Evolutionary conservation across 495 filamentous ascomycete species (phyloP).

Genomic region (Pseudevernia furfuracea): DNA sequence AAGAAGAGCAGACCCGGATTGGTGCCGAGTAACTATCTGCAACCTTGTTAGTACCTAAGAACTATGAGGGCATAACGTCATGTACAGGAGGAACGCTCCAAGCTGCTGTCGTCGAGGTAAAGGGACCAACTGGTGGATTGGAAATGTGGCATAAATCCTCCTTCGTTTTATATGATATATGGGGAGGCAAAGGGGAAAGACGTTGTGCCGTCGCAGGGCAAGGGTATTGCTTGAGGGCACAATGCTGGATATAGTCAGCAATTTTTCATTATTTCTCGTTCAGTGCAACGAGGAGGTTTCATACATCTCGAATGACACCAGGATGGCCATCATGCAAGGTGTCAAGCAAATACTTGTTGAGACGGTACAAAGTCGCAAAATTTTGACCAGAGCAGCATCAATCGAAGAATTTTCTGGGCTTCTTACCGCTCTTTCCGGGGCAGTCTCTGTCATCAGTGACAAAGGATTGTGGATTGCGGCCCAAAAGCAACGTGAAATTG

Average conservation of each 20-base stretch:
- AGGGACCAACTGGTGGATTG: neutral
- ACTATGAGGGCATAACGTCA: neutral
- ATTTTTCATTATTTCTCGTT: neutral
- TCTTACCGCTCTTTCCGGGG: neutral
- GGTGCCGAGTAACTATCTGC: constrained; percentile 96
- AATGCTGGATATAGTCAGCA: neutral
- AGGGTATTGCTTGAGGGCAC: too few species aligned
- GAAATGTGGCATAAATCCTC: neutral
- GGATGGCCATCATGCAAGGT: neutral
- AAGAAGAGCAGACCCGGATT: constrained; percentile 67
- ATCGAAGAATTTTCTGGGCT: neutral
- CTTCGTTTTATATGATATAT: neutral
- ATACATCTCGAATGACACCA: neutral
- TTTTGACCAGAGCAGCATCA: neutral
- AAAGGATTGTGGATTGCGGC: too few species aligned
- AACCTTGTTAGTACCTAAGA: constrained; percentile 48
- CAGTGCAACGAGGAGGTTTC: neutral
- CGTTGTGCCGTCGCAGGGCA: too few species aligned
- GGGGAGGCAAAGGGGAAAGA: too few species aligned
- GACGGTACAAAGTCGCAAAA: neutral
- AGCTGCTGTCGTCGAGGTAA: neutral
- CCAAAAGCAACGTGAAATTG: too few species aligned
- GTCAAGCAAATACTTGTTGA: neutral
- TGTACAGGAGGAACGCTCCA: neutral
- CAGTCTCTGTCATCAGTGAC: neutral